These are phyloP conservation scores for Phytophthora rubi DNA, from an alignment of 352 stramenopile genomes.

Conservation along the genomic window DNA sequence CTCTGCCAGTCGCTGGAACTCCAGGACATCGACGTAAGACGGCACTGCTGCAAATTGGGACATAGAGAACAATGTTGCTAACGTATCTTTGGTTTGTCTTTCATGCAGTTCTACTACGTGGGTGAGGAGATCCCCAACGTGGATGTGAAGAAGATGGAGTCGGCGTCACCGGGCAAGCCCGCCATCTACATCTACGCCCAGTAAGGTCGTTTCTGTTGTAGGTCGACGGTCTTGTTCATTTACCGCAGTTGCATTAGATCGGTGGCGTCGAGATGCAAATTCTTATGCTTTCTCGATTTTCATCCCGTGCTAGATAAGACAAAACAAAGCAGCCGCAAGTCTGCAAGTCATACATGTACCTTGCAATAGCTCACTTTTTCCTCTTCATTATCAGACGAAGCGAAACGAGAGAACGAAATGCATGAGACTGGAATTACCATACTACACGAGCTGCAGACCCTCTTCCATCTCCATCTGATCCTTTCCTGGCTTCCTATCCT, in stretches of 20 bases:
- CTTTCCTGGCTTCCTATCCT: conserved; percentile 35
- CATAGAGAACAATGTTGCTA: neutral
- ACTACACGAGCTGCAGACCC: conserved; percentile 40
- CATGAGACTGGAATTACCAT: conserved; percentile 47
- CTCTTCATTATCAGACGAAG: neutral
- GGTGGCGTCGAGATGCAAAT: conserved; percentile 7
- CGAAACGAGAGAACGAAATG: conserved; percentile 28
- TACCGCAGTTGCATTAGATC: conserved; percentile 29
- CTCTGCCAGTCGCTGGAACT: conserved; percentile 90
- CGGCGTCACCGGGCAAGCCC: conserved; percentile 82
- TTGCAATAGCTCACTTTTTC: conserved; percentile 13
- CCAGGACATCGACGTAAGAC: conserved; percentile 71
- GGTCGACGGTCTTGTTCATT: conserved; percentile 7
- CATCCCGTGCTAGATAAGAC: conserved; percentile 23
- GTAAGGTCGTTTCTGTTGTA: conserved; percentile 36
- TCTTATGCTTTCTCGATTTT: conserved; percentile 5
- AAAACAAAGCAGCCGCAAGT: conserved; percentile 1
- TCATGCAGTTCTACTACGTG: conserved; percentile 77
- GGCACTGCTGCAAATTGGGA: neutral
- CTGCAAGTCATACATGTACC: conserved; percentile 28
- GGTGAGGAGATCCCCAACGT: conserved; percentile 71
- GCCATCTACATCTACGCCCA: conserved; percentile 74
- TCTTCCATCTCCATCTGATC: conserved; percentile 43
- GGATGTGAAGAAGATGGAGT: conserved; percentile 88
- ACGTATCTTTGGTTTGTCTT: conserved; percentile 8